These are phyloP conservation scores for Apiotrichum brassicae DNA, from an alignment of 1,284 basidiomycete species.

Conservation along the genomic window DNA sequence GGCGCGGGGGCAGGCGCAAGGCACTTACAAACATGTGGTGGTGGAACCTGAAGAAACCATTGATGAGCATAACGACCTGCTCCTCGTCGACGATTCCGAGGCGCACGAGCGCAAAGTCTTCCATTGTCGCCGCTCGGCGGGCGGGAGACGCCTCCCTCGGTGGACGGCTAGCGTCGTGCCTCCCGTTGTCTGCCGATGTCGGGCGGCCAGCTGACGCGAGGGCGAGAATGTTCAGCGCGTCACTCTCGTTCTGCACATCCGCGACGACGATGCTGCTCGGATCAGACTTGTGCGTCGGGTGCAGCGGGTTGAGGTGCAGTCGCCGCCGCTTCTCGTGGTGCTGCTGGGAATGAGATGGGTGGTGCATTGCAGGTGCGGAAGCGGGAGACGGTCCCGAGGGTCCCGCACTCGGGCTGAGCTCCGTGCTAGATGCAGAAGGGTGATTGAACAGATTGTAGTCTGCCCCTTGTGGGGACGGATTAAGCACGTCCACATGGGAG, in stretches of 20 bases:
- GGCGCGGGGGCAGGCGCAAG: no score
- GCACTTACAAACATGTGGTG: slow-evolving; percentile 47
- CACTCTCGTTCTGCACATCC: slow-evolving; percentile 47
- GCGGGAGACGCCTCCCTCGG: background rate
- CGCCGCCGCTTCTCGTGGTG: slow-evolving; percentile 25
- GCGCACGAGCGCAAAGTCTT: slow-evolving; percentile 45
- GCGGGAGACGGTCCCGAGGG: background rate
- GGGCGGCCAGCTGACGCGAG: slow-evolving; percentile 31
- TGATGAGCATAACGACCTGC: slow-evolving; percentile 36
- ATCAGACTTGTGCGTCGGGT: slow-evolving; percentile 17
- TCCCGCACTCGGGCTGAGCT: slow-evolving; percentile 14
- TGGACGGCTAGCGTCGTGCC: background rate
- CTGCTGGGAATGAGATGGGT: background rate
- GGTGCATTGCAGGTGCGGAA: background rate
- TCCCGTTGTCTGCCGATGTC: no score
- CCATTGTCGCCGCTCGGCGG: slow-evolving; percentile 10
- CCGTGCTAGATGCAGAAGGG: slow-evolving; percentile 12
- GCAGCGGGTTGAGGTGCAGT: slow-evolving; percentile 28
- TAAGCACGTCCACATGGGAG: slow-evolving; percentile 11
- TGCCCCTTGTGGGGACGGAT: slow-evolving; percentile 11
- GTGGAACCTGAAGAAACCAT: slow-evolving; percentile 45
- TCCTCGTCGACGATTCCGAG: slow-evolving; percentile 39
- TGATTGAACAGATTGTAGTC: slow-evolving; percentile 16
- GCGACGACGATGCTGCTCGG: slow-evolving; percentile 43
- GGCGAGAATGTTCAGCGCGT: slow-evolving; percentile 45